Conservation (phyloP, 495 filamentous ascomycete genomes). For the Penicillium pancosmium region DNA sequence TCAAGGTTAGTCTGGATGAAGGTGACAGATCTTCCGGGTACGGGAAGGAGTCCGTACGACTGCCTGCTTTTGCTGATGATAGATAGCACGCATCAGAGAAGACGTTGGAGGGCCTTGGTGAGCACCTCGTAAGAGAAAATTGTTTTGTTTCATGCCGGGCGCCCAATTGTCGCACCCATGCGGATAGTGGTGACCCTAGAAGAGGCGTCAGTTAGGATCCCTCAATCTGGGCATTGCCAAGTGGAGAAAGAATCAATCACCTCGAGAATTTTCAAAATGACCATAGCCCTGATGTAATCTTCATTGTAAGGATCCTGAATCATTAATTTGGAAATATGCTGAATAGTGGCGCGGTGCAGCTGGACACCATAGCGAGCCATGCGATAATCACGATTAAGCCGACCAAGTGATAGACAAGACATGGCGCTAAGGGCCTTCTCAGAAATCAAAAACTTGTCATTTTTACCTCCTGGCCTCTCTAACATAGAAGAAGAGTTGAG, state of each 20-base stretch:
- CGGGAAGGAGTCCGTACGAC: background rate
- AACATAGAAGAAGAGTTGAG: constrained; percentile 1
- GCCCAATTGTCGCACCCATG: constrained; percentile 4
- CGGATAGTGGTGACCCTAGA: background rate
- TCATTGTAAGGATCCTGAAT: constrained; percentile 7
- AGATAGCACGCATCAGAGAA: constrained; percentile 3
- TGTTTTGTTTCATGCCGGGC: background rate
- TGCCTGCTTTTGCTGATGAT: constrained; percentile 6
- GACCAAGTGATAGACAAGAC: constrained; percentile 3
- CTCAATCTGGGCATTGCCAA: background rate
- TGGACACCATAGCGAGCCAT: constrained; percentile 4
- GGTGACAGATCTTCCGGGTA: background rate
- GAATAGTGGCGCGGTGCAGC: background rate
- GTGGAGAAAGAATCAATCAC: background rate
- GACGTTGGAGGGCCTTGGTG: background rate
- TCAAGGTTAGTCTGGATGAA: background rate
- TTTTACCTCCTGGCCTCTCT: background rate
- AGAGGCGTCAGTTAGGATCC: background rate
- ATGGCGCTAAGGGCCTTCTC: background rate
- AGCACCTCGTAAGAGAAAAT: background rate
- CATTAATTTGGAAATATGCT: constrained; percentile 3
- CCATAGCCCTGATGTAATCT: constrained; percentile 1
- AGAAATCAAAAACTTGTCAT: constrained; percentile 4
- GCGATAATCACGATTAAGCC: constrained; percentile 2
- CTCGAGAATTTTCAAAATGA: constrained; percentile 1